Evolutionary conservation across 495 filamentous ascomycete species (phyloP).

Genomic region (Lentithecium fluviatile): DNA sequence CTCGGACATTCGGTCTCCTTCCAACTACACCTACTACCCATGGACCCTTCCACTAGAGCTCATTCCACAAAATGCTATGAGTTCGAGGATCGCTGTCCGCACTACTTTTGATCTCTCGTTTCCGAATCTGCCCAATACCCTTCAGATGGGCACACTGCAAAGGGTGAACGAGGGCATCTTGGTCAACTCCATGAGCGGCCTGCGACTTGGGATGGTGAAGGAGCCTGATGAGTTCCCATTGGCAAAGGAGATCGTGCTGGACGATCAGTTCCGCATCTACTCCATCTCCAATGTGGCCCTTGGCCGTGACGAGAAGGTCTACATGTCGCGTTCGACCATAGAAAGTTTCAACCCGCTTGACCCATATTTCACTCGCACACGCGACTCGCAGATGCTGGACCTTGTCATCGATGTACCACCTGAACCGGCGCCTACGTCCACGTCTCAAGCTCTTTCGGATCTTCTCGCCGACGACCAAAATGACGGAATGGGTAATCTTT

Average conservation of each 20-base stretch:
- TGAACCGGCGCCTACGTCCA: slow-evolving; percentile 1
- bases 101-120: slow-evolving; percentile 79
- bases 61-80: slow-evolving; percentile 71
- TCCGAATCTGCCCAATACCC: slow-evolving; percentile 61
- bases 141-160: slow-evolving; percentile 46
- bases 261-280: slow-evolving; percentile 41
- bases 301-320: slow-evolving; percentile 86
- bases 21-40: slow-evolving; percentile 83
- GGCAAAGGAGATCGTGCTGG: slow-evolving; percentile 9
- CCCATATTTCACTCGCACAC: slow-evolving; percentile 76
- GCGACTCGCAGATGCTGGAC: slow-evolving; percentile 70
- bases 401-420: slow-evolving; percentile 60
- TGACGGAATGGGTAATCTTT: slow-evolving; percentile 12
- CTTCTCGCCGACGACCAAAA: slow-evolving; percentile 7
- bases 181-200: slow-evolving; percentile 72
- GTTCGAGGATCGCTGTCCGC: slow-evolving; percentile 59
- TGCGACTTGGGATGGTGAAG: slow-evolving; percentile 76
- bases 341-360: slow-evolving; percentile 70
- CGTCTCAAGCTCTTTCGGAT: slow-evolving; percentile 12
- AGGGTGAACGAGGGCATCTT: slow-evolving; percentile 64
- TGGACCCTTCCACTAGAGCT: slow-evolving; percentile 81
- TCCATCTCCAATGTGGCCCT: slow-evolving; percentile 77
- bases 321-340: slow-evolving; percentile 72
- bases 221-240: slow-evolving; percentile 45
- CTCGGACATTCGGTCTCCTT: slow-evolving; percentile 60